phyloP scores from a whole-genome alignment of 2,329 filamentous ascomycete genomes.

The Aspergillus fijiensis region DNA sequence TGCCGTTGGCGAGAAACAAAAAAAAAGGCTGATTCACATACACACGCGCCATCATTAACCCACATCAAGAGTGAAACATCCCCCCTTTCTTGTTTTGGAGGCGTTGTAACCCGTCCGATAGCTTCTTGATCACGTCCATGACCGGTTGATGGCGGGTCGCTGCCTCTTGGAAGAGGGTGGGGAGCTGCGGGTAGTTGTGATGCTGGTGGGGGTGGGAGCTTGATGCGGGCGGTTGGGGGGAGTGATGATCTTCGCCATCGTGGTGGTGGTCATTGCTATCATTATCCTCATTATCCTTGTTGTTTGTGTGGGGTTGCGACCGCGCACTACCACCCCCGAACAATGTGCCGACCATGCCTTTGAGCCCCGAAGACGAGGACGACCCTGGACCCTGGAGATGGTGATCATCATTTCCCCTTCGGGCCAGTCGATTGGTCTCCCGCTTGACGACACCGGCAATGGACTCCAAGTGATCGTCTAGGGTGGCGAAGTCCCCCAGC shows the following conservation, averaged over 20 bases:
- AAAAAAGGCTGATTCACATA: too few species aligned
- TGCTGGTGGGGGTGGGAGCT: too few species aligned
- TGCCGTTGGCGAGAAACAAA: too few species aligned
- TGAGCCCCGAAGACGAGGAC: neutral
- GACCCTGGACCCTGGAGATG: neutral
- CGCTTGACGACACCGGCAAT: slow-evolving; percentile 31
- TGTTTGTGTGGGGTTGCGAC: neutral
- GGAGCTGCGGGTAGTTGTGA: neutral
- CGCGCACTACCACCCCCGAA: neutral
- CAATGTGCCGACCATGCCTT: neutral
- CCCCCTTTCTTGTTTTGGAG: slow-evolving; percentile 16
- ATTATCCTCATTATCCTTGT: neutral
- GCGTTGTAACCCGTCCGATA: slow-evolving; percentile 26
- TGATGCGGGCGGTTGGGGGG: too few species aligned
- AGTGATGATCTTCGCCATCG: neutral
- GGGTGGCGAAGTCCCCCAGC: slow-evolving; percentile 27
- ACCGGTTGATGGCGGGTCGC: slow-evolving; percentile 31
- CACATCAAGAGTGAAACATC: neutral
- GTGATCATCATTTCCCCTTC: neutral
- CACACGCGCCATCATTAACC: too few species aligned
- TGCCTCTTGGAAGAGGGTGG: slow-evolving; percentile 26
- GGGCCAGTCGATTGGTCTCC: slow-evolving; percentile 13
- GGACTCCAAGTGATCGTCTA: slow-evolving; percentile 39
- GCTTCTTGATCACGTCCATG: slow-evolving; percentile 24
- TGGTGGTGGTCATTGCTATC: neutral